Evolutionary conservation across 768 basidiomycete species (phyloP), one percentile per base, ranked within the genome.

Genomic region (Boletus speciosus): DNA sequence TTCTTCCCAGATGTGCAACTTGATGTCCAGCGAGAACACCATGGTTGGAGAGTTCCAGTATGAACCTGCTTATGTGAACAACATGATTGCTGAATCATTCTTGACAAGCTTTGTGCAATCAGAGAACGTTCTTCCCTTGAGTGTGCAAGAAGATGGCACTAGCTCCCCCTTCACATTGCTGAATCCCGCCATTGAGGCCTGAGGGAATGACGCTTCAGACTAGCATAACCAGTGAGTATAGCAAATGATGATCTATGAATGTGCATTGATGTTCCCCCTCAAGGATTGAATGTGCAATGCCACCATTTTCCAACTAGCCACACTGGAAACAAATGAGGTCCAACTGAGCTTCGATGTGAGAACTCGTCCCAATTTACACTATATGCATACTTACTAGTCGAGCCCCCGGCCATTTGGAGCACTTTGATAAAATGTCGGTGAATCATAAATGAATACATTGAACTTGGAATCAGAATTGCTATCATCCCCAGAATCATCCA

Each of bases 161-260:
- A 82, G 85, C 61, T 80, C 84, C 3, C 86, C 87, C 2, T 87
- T 85, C 64, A 74, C 64, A 6, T 85, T 85, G 1, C 65, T 90
- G 47, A 69, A 74, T 49, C 75, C 76, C 1, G 86, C 80, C 0
- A 19, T 19, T 19, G 19, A 19, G 19, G 19, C 71, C 88, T 7
- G 72, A 80, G 11, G 78, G 80, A 32, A 69, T 88, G 21, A 72
- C 73, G 14, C 68, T 88, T 32, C 62, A 70, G 11, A 78, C 82
- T 19, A 75, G 75, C 39, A 64, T 88, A 37, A 70, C 66, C 23
- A 84, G 84, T 79, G 34, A 48, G 65, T 49, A 43, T n/a, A 3
- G 5, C 15, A 9, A n/a, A 42, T 12, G 10, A 19, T 31, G 34
- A 23, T 11, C 1, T n/a, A 19, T 47, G 7, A 12, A 14, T 15